Conservation (phyloP, 2,329 filamentous ascomycete genomes). For the Ophiocordyceps sinensis region DNA sequence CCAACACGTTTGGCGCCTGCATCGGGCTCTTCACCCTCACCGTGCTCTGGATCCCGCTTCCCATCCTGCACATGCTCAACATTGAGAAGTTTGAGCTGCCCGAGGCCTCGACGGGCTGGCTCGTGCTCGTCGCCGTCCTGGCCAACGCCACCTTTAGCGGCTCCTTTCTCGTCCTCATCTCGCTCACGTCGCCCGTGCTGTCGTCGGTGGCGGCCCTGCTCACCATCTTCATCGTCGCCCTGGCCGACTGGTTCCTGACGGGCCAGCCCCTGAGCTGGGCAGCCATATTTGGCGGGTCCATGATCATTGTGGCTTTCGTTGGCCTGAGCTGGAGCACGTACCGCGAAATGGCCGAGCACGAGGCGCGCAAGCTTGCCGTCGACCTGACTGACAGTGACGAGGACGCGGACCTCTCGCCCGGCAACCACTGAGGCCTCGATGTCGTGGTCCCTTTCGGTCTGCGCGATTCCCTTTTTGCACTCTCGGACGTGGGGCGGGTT, state of each 20-base stretch:
- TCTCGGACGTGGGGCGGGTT: not conserved
- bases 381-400: slow-evolving; percentile 33
- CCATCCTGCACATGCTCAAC: slow-evolving; percentile 64
- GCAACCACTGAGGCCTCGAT: not conserved
- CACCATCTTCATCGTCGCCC: slow-evolving; percentile 91
- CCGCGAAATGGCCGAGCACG: slow-evolving; percentile 79
- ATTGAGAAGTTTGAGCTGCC: slow-evolving; percentile 77
- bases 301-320: slow-evolving; percentile 83
- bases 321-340: slow-evolving; percentile 86
- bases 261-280: slow-evolving; percentile 61
- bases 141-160: slow-evolving; percentile 89
- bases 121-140: slow-evolving; percentile 66
- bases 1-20: slow-evolving; percentile 78
- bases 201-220: slow-evolving; percentile 84
- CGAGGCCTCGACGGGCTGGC: slow-evolving; percentile 59
- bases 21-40: slow-evolving; percentile 76
- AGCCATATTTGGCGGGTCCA: slow-evolving; percentile 64
- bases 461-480: not conserved
- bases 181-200: slow-evolving; percentile 80
- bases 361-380: slow-evolving; percentile 38
- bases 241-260: slow-evolving; percentile 79
- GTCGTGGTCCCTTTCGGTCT: not conserved
- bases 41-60: slow-evolving; percentile 85
- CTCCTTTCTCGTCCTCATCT: slow-evolving; percentile 84
- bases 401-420: slow-evolving; percentile 21